Percentiles rank a stretch among this genome's conserved stretches.
These are phyloP conservation scores for Aspergillus bombycis DNA, from an alignment of 2,329 filamentous ascomycete genomes.

Conservation along the genomic window DNA sequence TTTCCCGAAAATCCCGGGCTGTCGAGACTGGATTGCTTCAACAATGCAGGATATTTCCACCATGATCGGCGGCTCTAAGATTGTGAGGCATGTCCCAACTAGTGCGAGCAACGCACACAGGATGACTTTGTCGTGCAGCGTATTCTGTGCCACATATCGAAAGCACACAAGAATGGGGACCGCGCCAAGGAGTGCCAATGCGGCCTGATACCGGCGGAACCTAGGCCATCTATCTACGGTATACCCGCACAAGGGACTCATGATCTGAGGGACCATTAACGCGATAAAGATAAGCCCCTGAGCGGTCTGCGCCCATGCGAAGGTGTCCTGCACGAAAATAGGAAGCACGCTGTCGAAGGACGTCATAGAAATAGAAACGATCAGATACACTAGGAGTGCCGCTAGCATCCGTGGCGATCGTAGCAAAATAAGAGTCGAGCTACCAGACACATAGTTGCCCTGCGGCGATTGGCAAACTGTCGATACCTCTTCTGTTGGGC, in stretches of 20 bases:
- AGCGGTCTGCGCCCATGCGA: constrained; percentile 55
- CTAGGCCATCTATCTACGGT: constrained; percentile 28
- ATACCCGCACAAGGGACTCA: constrained; percentile 37
- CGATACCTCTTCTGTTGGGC: not conserved
- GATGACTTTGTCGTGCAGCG: constrained; percentile 64
- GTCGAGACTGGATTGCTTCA: constrained; percentile 56
- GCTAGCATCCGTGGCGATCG: constrained; percentile 60
- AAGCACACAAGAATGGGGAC: constrained; percentile 64
- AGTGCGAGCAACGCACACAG: constrained; percentile 66
- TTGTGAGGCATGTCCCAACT: constrained; percentile 59
- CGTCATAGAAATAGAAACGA: constrained; percentile 53
- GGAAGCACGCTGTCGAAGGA: constrained; percentile 62
- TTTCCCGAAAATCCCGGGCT: constrained; percentile 56
- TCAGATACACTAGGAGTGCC: constrained; percentile 58
- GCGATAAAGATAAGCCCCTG: constrained; percentile 60
- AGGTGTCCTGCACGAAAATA: constrained; percentile 54
- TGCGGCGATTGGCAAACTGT: not conserved
- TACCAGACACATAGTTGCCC: not conserved
- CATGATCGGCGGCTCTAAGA: constrained; percentile 65
- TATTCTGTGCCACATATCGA: constrained; percentile 64
- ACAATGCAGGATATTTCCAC: constrained; percentile 67
- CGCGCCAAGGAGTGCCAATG: constrained; percentile 59
- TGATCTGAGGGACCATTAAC: constrained; percentile 35
- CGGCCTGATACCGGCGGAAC: constrained; percentile 59
- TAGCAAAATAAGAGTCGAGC: constrained; percentile 41